These are phyloP conservation scores for Zygnema circumcarinatum DNA, from an alignment of 139 green algal genomes.

Conservation along the genomic window DNA sequence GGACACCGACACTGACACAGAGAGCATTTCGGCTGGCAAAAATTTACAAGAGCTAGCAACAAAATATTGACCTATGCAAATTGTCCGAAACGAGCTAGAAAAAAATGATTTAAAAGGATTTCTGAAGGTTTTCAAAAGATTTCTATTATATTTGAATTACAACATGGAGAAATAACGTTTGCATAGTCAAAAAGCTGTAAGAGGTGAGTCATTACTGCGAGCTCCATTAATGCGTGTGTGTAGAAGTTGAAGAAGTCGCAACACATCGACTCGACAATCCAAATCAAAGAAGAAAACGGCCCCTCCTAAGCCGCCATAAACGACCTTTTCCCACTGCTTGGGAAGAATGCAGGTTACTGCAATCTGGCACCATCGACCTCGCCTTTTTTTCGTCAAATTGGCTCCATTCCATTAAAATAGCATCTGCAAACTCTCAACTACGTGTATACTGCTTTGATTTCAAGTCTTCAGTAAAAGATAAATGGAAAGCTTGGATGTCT, in stretches of 20 bases:
- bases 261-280: constrained; percentile 1
- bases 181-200: no score
- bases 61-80: not conserved
- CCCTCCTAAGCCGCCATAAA: not conserved
- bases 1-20: no score
- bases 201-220: no score
- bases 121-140: not conserved
- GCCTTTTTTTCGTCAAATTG: not conserved
- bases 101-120: not conserved
- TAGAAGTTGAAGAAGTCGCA: constrained; percentile 4
- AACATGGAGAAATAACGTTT: not conserved
- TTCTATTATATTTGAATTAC: no score
- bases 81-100: not conserved
- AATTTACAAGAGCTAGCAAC: not conserved
- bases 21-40: not conserved
- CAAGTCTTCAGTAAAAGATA: not conserved
- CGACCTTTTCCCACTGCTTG: not conserved
- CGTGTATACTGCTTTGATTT: not conserved
- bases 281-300: constrained; percentile 4
- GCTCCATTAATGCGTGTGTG: not conserved
- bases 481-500: not conserved
- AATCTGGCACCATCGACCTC: not conserved
- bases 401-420: not conserved
- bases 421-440: no score
- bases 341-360: constrained; percentile 15